Conservation (phyloP, 2,329 filamentous ascomycete genomes). For the Xylaria sp. region DNA sequence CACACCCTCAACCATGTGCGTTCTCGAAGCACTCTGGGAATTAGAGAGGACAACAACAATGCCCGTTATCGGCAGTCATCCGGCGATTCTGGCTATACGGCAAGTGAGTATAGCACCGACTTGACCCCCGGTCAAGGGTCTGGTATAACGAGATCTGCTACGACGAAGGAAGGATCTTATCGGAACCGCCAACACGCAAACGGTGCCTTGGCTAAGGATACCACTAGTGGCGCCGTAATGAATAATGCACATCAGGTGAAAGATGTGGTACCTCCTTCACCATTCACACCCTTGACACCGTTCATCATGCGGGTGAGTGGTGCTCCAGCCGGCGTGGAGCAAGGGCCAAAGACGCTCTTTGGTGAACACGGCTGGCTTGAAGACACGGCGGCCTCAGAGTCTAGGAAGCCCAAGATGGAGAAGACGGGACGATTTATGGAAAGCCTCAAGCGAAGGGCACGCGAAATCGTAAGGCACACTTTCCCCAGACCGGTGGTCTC, state of each 20-base stretch:
- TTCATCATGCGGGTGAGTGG: constrained; percentile 40
- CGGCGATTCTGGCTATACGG: background rate
- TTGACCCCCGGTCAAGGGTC: background rate
- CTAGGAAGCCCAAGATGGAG: constrained; percentile 27
- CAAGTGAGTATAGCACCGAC: background rate
- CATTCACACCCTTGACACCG: constrained; percentile 39
- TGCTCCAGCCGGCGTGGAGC: constrained; percentile 4
- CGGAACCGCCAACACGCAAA: constrained; percentile 6
- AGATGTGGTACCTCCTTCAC: constrained; percentile 15
- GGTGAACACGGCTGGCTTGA: constrained; percentile 64
- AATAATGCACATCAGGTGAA: background rate
- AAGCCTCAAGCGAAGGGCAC: constrained; percentile 53
- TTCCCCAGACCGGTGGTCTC: background rate
- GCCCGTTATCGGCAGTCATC: constrained; percentile 15
- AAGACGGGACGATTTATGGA: constrained; percentile 35
- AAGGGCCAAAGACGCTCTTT: constrained; percentile 54
- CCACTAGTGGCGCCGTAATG: background rate
- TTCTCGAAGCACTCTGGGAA: constrained; percentile 25
- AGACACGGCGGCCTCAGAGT: constrained; percentile 34
- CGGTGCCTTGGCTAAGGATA: background rate
- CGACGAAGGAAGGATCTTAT: constrained; percentile 11
- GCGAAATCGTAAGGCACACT: constrained; percentile 53
- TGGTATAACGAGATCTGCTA: constrained; percentile 20
- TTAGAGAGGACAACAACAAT: constrained; percentile 14
- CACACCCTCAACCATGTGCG: constrained; percentile 13